phyloP scores from a whole-genome alignment of 305 asterid species.

The Withania somnifera region DNA sequence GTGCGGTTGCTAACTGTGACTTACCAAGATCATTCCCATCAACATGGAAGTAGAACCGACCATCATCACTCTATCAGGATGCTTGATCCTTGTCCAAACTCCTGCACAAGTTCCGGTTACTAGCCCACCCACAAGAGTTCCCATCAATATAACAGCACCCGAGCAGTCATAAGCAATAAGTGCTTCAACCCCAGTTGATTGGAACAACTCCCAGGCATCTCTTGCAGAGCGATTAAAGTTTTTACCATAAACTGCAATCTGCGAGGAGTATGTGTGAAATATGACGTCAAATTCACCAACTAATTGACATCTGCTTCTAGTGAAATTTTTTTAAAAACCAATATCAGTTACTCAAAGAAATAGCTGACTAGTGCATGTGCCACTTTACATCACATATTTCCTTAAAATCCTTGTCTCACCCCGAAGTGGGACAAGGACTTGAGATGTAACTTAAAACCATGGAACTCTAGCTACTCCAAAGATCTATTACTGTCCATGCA shows the following conservation, averaged over 20 bases:
- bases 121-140: conserved; percentile 78
- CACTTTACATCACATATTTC: neutral
- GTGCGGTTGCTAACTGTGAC: neutral
- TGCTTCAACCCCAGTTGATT: conserved; percentile 90
- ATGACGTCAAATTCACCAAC: neutral
- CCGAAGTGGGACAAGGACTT: neutral
- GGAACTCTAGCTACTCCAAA: neutral
- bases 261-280: conserved; percentile 5
- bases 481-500: neutral
- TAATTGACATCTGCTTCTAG: neutral
- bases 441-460: neutral
- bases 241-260: conserved; percentile 95
- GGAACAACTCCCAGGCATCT: conserved; percentile 98
- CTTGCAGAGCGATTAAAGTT: conserved; percentile 88
- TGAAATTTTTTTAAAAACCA: neutral
- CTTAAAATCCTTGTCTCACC: neutral
- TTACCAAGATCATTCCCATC: conserved; percentile 98
- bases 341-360: neutral
- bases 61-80: conserved; percentile 66
- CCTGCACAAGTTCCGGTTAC: conserved; percentile 76
- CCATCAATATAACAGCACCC: conserved; percentile 88
- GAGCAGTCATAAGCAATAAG: conserved; percentile 92
- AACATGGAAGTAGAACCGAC: conserved; percentile 90
- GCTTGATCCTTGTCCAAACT: conserved; percentile 57
- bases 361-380: neutral